A percentile compares a stretch with the other conserved stretches of the same genome.
phyloP scores from a whole-genome alignment of 2,329 filamentous ascomycete species.

The Thermothelomyces thermophilus region DNA sequence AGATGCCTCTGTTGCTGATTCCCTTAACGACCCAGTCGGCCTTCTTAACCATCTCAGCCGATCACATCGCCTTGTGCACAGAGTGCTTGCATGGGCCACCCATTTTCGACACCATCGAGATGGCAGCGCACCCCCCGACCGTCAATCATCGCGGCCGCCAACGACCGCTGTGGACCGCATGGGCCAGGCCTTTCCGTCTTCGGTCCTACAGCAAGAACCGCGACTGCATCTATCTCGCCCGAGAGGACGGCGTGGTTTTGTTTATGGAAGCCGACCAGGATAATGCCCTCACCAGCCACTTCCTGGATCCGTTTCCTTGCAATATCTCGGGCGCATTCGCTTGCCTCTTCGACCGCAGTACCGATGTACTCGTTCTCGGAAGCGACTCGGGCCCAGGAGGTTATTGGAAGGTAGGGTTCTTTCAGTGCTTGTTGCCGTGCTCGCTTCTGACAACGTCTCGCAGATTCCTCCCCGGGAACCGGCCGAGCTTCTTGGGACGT shows the following conservation, averaged over 20 bases:
- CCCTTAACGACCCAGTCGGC: constrained; percentile 64
- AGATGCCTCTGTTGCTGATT: constrained; percentile 63
- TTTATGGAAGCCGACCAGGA: constrained; percentile 61
- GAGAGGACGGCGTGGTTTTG: constrained; percentile 78
- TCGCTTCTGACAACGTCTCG: constrained; percentile 7
- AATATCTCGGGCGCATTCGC: constrained; percentile 80
- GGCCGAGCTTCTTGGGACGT: constrained; percentile 48
- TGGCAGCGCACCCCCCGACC: constrained; percentile 36
- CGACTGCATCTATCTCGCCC: constrained; percentile 78
- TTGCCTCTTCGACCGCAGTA: constrained; percentile 58
- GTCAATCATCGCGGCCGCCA: constrained; percentile 40
- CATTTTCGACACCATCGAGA: constrained; percentile 39
- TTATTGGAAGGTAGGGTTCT: constrained; percentile 55
- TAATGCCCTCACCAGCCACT: constrained; percentile 48
- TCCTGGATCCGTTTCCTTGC: constrained; percentile 58
- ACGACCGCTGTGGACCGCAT: constrained; percentile 69
- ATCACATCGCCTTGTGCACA: constrained; percentile 50
- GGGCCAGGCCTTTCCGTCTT: constrained; percentile 70
- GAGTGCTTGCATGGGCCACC: constrained; percentile 47
- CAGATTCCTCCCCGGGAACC: constrained; percentile 50
- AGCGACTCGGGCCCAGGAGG: constrained; percentile 74
- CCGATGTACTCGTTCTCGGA: constrained; percentile 73
- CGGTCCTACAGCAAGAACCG: constrained; percentile 54
- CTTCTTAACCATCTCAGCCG: constrained; percentile 61
- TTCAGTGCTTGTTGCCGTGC: not conserved